These are phyloP conservation scores for Viridothelium virens DNA, from an alignment of 495 filamentous ascomycete genomes.

Conservation along the genomic window DNA sequence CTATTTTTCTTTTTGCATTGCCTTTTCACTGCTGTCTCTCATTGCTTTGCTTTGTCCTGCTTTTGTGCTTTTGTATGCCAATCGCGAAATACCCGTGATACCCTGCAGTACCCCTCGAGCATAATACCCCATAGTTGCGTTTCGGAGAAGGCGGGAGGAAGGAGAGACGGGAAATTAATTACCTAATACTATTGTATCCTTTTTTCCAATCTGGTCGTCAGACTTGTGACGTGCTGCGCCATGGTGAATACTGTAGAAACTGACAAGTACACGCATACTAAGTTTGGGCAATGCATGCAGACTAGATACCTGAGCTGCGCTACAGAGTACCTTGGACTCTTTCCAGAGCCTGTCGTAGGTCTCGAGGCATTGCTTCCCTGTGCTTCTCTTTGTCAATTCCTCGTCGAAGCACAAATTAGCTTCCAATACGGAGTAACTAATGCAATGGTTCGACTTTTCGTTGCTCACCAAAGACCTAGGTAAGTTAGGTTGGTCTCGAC, in stretches of 20 bases:
- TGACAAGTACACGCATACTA: too few relatives aligned
- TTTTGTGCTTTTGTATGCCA: conserved; percentile 13
- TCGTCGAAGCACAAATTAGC: too few relatives aligned
- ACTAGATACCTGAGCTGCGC: too few relatives aligned
- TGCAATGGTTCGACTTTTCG: too few relatives aligned
- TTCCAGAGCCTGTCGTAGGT: too few relatives aligned
- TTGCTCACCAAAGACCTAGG: too few relatives aligned
- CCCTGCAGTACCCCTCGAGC: conserved; percentile 10
- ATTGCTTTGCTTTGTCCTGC: conserved; percentile 1
- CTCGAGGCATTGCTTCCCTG: too few relatives aligned
- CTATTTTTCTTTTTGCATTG: conserved; percentile 12
- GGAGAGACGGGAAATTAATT: conserved; percentile 14
- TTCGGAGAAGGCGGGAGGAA: not conserved
- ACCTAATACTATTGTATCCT: conserved; percentile 21
- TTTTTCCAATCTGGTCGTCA: not conserved
- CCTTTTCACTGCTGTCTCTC: not conserved
- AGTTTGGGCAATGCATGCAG: too few relatives aligned
- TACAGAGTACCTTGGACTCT: too few relatives aligned
- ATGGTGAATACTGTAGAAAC: not conserved
- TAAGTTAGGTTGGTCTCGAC: too few relatives aligned
- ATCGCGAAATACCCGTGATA: conserved; percentile 17
- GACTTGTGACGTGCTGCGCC: not conserved
- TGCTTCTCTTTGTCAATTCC: too few relatives aligned
- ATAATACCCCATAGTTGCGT: conserved; percentile 9
- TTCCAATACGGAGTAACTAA: too few relatives aligned